Base-by-base conservation (phyloP, 2,329 filamentous ascomycete species). In the Zymoseptoria brevis region DNA sequence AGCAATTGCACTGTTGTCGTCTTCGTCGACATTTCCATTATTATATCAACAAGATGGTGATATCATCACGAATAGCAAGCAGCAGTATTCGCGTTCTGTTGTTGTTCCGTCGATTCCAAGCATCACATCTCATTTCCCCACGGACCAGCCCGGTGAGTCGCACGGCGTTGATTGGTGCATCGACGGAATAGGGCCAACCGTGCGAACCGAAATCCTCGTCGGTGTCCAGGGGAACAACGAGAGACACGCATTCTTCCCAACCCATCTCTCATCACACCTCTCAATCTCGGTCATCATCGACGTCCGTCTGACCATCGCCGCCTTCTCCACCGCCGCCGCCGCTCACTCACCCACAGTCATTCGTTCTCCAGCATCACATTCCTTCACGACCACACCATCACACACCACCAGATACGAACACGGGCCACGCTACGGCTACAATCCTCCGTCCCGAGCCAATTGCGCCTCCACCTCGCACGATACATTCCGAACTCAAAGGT, bases 291-390 rank as follows among this genome's bases (percentile, higher is more conserved):
- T 30, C 58, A n/a, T 22, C 58, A 48, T 11, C 50, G 19, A 19
- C 58, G 49, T 26, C 45, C 35, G 26, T 29, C 26, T 29, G 7
- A 29, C 26, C 26, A 29, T 8, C 35, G n/a, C 16, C 35, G 3
- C 35, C 11, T 16, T 11, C 16, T 16, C 16, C 35, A 41, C 11
- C 35, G 13, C 35, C 13, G 35, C 16, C 35, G 13, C 35, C 13
- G 35, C 16, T n/a, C 11, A 45, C 56, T 57, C 55, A 57, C 55
- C 48, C 56, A 48, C 52, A 60, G 59, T 60, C 59, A 41, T 50
- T 60, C 58, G 21, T 58, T 60, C 48, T 50, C 29, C 26, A 22
- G 16, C 24, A 19, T 13, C 11, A 16, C 52, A 48, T 54, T 22
- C 30, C 56, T 53, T 53, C 56, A 55, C n/a, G 50, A 50, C 35